A percentile compares a stretch with the other conserved stretches of the same genome.
Evolutionary conservation across 106 monocot species (phyloP).

Genomic region (Dactylorhiza incarnata): DNA sequence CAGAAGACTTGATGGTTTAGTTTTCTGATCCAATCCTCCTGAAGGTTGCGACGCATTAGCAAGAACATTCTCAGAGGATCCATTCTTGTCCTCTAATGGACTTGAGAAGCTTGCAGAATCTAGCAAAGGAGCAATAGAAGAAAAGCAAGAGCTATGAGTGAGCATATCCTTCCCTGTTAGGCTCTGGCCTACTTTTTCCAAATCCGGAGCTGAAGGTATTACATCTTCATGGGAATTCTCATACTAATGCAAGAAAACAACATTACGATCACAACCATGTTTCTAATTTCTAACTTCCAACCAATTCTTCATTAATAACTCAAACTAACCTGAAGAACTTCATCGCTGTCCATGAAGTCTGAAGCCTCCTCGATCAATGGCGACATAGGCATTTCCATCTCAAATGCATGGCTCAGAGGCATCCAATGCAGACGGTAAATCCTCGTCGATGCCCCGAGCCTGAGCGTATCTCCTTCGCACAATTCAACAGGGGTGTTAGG

Average conservation of each 20-base stretch:
- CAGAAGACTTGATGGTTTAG: constrained; percentile 28
- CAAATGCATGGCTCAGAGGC: constrained; percentile 15
- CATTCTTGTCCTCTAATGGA: constrained; percentile 2
- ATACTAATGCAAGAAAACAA: constrained; percentile 13
- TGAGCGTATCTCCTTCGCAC: constrained; percentile 40
- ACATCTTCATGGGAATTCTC: constrained; percentile 15
- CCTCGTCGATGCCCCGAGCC: constrained; percentile 54
- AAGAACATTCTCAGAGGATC: neutral
- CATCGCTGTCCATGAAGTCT: constrained; percentile 17
- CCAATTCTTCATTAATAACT: neutral
- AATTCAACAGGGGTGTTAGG: constrained; percentile 29
- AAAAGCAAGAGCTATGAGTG: neutral
- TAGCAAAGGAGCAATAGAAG: neutral
- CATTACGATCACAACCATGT: neutral
- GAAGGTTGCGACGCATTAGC: constrained; percentile 4
- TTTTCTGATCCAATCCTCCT: constrained; percentile 13
- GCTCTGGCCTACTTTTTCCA: constrained; percentile 1
- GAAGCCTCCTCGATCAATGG: constrained; percentile 25
- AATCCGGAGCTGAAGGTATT: constrained; percentile 29
- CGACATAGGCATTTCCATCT: constrained; percentile 29
- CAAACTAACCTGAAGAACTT: constrained; percentile 19
- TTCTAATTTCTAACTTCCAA: neutral
- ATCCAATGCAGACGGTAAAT: constrained; percentile 49
- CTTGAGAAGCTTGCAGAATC: constrained; percentile 1
- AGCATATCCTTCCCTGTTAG: neutral